These are phyloP conservation scores for Candida wancherniae DNA, from an alignment of 805 yeast species.

Conservation along the genomic window DNA sequence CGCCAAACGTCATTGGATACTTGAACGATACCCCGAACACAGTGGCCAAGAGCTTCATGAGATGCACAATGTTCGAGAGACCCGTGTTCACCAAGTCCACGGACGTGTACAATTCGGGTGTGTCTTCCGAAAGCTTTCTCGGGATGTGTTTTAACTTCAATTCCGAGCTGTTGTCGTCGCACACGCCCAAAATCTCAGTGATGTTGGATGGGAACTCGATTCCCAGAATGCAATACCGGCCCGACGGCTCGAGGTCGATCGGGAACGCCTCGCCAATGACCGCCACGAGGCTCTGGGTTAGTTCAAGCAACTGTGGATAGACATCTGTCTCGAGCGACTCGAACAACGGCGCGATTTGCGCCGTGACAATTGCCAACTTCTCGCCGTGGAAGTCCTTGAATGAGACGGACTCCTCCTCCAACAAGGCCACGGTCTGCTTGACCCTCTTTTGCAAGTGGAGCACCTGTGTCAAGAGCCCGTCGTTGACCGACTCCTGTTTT, in stretches of 20 bases:
- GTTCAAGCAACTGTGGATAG: constrained; percentile 20
- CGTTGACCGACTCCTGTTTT: constrained; percentile 22
- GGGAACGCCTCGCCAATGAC: constrained; percentile 22
- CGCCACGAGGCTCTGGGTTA: constrained; percentile 12
- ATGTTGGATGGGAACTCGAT: constrained; percentile 33
- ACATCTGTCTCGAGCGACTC: constrained; percentile 20
- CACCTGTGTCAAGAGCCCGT: constrained; percentile 20
- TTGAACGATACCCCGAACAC: constrained; percentile 24
- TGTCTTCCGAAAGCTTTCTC: neutral
- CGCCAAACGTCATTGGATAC: constrained; percentile 24
- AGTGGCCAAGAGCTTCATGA: constrained; percentile 22
- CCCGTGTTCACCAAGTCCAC: constrained; percentile 31
- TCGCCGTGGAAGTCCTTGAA: constrained; percentile 15
- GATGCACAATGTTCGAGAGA: constrained; percentile 25
- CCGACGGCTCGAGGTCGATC: constrained; percentile 21
- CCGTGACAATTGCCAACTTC: constrained; percentile 22
- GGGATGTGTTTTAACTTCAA: too few relatives aligned
- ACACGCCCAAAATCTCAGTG: constrained; percentile 24
- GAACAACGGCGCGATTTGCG: constrained; percentile 26
- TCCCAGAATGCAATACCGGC: constrained; percentile 28
- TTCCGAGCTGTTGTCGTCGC: constrained; percentile 21
- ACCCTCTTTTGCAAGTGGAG: constrained; percentile 20
- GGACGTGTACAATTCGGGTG: constrained; percentile 6
- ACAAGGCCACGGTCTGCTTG: constrained; percentile 14
- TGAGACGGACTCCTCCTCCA: constrained; percentile 16